These are phyloP conservation scores for Fragaria vesca DNA, from an alignment of 306 rosid species.

Conservation along the genomic window DNA sequence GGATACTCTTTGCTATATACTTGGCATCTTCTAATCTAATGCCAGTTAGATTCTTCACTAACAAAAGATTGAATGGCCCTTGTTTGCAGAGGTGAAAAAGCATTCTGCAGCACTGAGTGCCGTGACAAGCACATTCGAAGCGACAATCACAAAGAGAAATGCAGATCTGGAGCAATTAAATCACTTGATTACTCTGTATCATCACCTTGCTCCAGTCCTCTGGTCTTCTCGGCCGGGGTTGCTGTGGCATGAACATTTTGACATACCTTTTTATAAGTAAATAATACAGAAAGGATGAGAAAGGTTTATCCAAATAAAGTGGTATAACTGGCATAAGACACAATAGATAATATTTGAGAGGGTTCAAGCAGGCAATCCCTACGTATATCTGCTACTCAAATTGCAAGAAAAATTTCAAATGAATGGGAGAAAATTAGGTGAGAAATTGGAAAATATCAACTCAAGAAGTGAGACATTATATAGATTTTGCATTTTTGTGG, in stretches of 20 bases:
- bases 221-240: slow-evolving; percentile 40
- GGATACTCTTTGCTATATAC: slow-evolving; percentile 3
- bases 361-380: slow-evolving; percentile 14
- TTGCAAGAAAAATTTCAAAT: background rate
- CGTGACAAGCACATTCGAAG: slow-evolving; percentile 56
- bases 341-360: background rate
- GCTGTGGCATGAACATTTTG: slow-evolving; percentile 45
- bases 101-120: slow-evolving; percentile 67
- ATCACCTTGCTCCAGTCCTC: slow-evolving; percentile 54
- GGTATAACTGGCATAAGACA: slow-evolving; percentile 15
- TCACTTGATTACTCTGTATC: slow-evolving; percentile 42
- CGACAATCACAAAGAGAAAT: slow-evolving; percentile 44
- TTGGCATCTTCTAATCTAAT: background rate
- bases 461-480: background rate
- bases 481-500: background rate
- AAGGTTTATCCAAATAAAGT: slow-evolving; percentile 23
- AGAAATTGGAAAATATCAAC: background rate
- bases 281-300: slow-evolving; percentile 12
- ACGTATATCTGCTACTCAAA: background rate
- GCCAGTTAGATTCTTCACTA: slow-evolving; percentile 11
- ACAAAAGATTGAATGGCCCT: slow-evolving; percentile 5
- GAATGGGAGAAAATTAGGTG: slow-evolving; percentile 9
- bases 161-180: slow-evolving; percentile 39
- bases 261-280: slow-evolving; percentile 7
- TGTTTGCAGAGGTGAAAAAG: slow-evolving; percentile 61